These are phyloP conservation scores for Colletotrichum sublineola DNA, from an alignment of 2,329 filamentous ascomycete genomes.

Conservation along the genomic window DNA sequence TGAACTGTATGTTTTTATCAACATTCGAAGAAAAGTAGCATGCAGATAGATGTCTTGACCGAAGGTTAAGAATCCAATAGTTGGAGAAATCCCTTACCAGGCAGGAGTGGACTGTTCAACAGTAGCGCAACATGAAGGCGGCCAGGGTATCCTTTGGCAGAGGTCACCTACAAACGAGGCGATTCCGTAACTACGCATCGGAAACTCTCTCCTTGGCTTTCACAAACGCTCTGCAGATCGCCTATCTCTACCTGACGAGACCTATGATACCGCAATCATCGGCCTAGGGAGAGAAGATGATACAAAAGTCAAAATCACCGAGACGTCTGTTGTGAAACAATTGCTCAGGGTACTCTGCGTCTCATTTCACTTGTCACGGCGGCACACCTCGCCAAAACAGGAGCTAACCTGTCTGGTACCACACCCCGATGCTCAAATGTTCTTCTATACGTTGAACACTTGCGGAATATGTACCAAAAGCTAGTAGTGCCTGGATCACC, in stretches of 20 bases:
- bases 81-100: not conserved
- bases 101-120: not conserved
- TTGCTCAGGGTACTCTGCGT: not conserved
- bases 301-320: not conserved
- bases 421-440: conserved; percentile 15
- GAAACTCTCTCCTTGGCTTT: not conserved
- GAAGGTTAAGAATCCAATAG: not conserved
- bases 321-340: not conserved
- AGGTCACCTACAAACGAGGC: not conserved
- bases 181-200: not conserved
- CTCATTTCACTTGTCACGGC: conserved; percentile 14
- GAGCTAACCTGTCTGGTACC: conserved; percentile 14
- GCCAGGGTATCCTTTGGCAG: not conserved
- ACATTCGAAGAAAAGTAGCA: not conserved
- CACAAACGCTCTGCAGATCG: not conserved
- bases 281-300: not conserved
- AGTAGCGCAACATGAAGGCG: not conserved
- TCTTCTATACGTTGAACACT: not conserved
- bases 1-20: conserved; percentile 13
- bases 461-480: not conserved
- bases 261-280: not conserved
- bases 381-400: not conserved
- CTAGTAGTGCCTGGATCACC: not conserved
- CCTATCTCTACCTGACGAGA: conserved; percentile 18
- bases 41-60: not conserved